Base-by-base conservation (phyloP, 2,329 filamentous ascomycete species). In the Aureobasidium namibiae region DNA sequence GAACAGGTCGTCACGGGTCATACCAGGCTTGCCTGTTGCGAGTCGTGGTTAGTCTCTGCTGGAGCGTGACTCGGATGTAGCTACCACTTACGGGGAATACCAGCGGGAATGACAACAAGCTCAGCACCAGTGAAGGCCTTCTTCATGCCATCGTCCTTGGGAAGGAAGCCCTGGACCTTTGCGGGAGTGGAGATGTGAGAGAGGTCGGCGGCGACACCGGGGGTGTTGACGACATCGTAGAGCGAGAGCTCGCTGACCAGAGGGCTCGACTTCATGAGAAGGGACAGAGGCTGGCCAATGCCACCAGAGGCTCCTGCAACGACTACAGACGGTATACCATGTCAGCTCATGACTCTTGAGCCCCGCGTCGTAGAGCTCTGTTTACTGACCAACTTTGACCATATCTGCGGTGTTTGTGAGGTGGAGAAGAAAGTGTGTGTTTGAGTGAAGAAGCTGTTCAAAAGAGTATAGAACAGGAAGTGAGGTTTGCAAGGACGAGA, bases 1-100 rank as follows among this genome's bases (percentile, higher is more conserved):
- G 88, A 99, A 99, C 61, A 99, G 89, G 74, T 97, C 94, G 71
- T 99, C 94, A 80, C 94, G 91, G 76, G 89, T 96, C 94, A 99
- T 99, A 71, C 94, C 94, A 69, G 94, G 94, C 84, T 97, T 97
- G 79, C 92, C 92, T 96, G 65, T 45, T 23, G n/a, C 10, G 29
- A 29, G 21, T 29, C 4, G n/a, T 41, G 53, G 9, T 56, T 45
- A 56, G 53, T 31, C 2, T 33, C 8, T 44, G 24, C 13, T 24
- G 29, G 24, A 24, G 38, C 16, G 6, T 44, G 24, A 8, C 23
- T 11, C n/a, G 31, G 16, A 26, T n/a, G 29, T 14, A 11, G 34
- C 13, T 3, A 9, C 18, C 33, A 66, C 70, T 68, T 67, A 96
- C 94, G 91, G 72, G 94, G 94, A 83, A 99, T 95, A 70, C 94